Evolutionary conservation across 1,139 yeast species (phyloP), one percentile per base, ranked within the genome.

Genomic region (Chernovozyma aurita): DNA sequence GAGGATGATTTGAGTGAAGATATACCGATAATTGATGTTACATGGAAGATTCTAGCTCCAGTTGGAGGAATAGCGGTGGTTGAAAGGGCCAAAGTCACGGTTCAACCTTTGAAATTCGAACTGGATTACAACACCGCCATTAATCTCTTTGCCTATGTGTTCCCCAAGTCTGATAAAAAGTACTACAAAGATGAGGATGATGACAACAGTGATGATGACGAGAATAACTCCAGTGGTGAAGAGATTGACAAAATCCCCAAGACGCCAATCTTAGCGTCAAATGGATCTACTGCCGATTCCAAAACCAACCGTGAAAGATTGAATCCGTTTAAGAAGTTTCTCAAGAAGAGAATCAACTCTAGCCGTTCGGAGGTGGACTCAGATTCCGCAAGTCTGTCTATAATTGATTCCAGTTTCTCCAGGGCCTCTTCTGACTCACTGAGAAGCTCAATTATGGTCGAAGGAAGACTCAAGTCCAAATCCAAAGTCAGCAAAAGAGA

Each of bases 11-110:
- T 41, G 20, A 17, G 31, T 6, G 27, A 24, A 13, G 39, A 39
- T 32, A 36, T 35, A 12, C 72, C 78, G 1, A 50, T 85, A 45
- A 63, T 85, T 11, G 58, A 65, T 26, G 63, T 84, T 35, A 65
- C 70, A 13, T 88, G 97, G 97, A 72, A 76, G 7, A 70, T 82
- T 73, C 65, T 83, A 32, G 80, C 77, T 28, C 86, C 95, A 0
- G 85, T 88, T 37, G 97, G 96, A 4, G 97, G 97, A 3, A 88
- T 88, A 33, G 72, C 81, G 0, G 78, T 86, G 22, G 56, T 70
- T 52, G 61, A 62, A 36, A 53, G 57, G 33, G 72, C 72, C 3
- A 55, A 55, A 29, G 61, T 88, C 47, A 74, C 72, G 18, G 53
- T 85, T 27, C 78, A 76, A 44, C 95, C 97, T 0, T 53, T 87